These are phyloP conservation scores for Trichodelitschia bisporula DNA, from an alignment of 495 filamentous ascomycete genomes.

Conservation along the genomic window DNA sequence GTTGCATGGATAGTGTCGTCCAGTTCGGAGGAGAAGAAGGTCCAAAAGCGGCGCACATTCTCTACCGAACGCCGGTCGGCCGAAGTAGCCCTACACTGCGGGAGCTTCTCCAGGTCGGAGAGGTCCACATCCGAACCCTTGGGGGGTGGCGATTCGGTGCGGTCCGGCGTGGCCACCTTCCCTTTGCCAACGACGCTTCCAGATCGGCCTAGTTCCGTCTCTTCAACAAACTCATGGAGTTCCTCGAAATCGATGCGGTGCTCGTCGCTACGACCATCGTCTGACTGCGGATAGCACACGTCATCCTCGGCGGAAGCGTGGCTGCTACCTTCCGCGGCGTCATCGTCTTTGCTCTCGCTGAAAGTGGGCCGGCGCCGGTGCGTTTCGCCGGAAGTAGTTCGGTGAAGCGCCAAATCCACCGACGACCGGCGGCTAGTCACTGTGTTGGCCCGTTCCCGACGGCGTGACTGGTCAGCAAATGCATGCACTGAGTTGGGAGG, in stretches of 20 bases:
- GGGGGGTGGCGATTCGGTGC: slow-evolving; percentile 4
- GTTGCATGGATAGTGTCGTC: slow-evolving; percentile 78
- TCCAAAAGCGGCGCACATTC: slow-evolving; percentile 35
- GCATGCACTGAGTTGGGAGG: slow-evolving; percentile 95
- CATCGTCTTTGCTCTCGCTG: slow-evolving; percentile 29
- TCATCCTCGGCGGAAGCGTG: slow-evolving; percentile 43
- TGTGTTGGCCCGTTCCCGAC: slow-evolving; percentile 41
- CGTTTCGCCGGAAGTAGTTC: slow-evolving; percentile 46
- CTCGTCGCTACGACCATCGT: slow-evolving; percentile 25
- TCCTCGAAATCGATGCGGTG: slow-evolving; percentile 66
- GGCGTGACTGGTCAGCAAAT: slow-evolving; percentile 56
- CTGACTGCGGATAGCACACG: slow-evolving; percentile 58
- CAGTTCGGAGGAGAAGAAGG: slow-evolving; percentile 85
- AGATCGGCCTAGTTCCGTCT: slow-evolving; percentile 21
- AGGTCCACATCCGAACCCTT: slow-evolving; percentile 5
- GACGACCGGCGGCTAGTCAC: slow-evolving; percentile 32
- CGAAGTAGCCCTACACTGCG: slow-evolving; percentile 4
- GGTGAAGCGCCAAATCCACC: slow-evolving; percentile 36
- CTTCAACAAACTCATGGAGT: slow-evolving; percentile 60
- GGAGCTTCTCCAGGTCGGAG: slow-evolving; percentile 15
- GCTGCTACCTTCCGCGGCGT: slow-evolving; percentile 13
- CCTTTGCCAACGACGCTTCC: slow-evolving; percentile 25
- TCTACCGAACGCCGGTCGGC: neutral
- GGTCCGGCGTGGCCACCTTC: slow-evolving; percentile 4
- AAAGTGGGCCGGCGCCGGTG: slow-evolving; percentile 34